Evolutionary conservation across 116 monocot species (phyloP), one percentile per base, ranked within the genome.

Genomic region (Iris pallida): DNA sequence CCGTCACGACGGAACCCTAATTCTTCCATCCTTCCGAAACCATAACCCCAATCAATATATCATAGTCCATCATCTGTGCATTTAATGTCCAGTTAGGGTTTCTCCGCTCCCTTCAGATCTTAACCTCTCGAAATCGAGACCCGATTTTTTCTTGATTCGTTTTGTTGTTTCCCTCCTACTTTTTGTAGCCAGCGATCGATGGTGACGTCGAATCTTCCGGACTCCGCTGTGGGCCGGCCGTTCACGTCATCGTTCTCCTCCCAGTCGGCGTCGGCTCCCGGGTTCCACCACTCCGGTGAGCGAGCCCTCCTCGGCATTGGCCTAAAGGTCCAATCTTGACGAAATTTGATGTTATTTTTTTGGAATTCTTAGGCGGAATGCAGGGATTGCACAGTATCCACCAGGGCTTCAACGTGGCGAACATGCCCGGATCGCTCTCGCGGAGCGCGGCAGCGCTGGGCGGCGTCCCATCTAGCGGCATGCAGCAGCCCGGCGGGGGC

Each of bases 351-450:
- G 16, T 53, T 59, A 43, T 14, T 51, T 64, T 14, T 69, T 6
- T 68, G 18, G 11, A 5, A 66, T 8, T 48, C 51, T 20, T 66
- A 91, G 82, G 82, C 66, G 76, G 82, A 16, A 71, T 88, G 48
- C 85, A 86, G 72, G 92, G 92, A 46, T 20, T 88, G 45, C 86
- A 89, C 68, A 84, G 75, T 68, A 86, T 86, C 10, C 81, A 93
- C 54, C 89, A 84, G 19, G 74, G 69, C 71, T 86, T 89, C 67
- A 90, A 69, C 59, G 49, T 93, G 64, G 73, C 83, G 65, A 94
- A 56, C 68, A 85, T 90, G 77, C 61, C 82, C 3, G 83, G 80
- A 6, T 80, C 94, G 20, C 76, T 85, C 52, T 85, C 85, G 59
- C 51, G 94, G 13, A 90, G 85, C 69, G 67, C 79, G 8, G 61